Conservation (phyloP, 768 basidiomycete species). For the Coprinellus micaceus region DNA sequence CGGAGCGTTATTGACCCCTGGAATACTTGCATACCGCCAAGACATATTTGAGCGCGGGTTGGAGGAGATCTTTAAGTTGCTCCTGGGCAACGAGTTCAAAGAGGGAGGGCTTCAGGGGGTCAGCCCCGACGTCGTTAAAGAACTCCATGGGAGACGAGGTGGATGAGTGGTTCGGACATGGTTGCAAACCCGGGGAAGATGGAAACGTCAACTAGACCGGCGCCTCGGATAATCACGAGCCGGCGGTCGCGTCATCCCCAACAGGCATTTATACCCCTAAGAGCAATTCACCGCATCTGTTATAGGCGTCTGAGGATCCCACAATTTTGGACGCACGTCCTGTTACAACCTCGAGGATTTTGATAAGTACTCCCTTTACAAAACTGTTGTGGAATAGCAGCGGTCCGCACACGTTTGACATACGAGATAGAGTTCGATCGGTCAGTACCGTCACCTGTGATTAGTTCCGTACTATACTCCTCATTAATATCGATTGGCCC, state of each 20-base stretch:
- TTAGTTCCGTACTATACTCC: too few relatives aligned
- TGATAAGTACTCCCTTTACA: too few relatives aligned
- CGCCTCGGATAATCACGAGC: slow-evolving; percentile 1
- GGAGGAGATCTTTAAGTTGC: slow-evolving; percentile 85
- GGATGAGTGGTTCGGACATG: background rate
- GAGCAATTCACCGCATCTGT: too few relatives aligned
- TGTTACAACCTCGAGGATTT: too few relatives aligned
- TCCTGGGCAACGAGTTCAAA: slow-evolving; percentile 95
- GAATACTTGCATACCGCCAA: slow-evolving; percentile 59
- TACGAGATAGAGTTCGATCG: too few relatives aligned
- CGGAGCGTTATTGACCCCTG: background rate
- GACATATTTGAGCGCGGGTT: slow-evolving; percentile 93
- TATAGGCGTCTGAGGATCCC: too few relatives aligned
- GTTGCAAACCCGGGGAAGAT: background rate
- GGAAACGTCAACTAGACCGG: background rate
- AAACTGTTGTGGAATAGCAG: too few relatives aligned
- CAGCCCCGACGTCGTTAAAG: slow-evolving; percentile 71
- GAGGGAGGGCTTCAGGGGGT: slow-evolving; percentile 73
- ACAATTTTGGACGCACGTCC: too few relatives aligned
- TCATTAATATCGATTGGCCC: too few relatives aligned
- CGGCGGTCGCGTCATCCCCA: background rate
- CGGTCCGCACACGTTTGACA: too few relatives aligned
- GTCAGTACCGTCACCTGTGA: too few relatives aligned
- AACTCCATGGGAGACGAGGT: slow-evolving; percentile 53
- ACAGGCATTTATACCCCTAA: too few relatives aligned